Percentiles rank a stretch among this genome's conserved stretches.
These are phyloP conservation scores for Coniochaeta sp. DNA, from an alignment of 2,329 filamentous ascomycete genomes.

Conservation along the genomic window DNA sequence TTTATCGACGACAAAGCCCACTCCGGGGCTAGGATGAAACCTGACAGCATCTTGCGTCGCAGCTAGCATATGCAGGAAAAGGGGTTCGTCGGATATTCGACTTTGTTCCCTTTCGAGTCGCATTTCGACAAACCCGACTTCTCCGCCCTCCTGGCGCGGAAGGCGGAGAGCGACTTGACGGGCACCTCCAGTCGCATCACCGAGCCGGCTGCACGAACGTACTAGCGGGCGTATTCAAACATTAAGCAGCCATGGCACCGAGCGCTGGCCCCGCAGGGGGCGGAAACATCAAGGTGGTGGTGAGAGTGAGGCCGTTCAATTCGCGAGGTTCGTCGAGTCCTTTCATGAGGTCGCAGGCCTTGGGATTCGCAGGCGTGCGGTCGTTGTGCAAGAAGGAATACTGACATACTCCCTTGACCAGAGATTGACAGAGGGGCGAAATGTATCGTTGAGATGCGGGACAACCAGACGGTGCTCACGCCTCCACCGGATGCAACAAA, in stretches of 20 bases:
- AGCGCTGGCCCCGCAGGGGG: slow-evolving; percentile 41
- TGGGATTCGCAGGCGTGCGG: neutral
- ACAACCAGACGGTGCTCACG: slow-evolving; percentile 77
- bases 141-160: neutral
- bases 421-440: slow-evolving; percentile 86
- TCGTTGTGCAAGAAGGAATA: neutral
- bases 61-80: slow-evolving; percentile 1
- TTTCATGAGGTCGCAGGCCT: neutral
- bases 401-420: slow-evolving; percentile 28
- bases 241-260: slow-evolving; percentile 47
- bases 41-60: neutral
- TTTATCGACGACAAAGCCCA: neutral
- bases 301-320: slow-evolving; percentile 93
- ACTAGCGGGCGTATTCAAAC: neutral
- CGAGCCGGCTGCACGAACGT: neutral
- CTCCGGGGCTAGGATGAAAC: neutral
- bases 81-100: neutral
- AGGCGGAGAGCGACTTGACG: neutral
- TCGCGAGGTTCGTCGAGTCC: slow-evolving; percentile 60
- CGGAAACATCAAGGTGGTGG: slow-evolving; percentile 99
- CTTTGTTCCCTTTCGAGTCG: neutral
- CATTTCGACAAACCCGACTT: neutral
- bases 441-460: slow-evolving; percentile 98
- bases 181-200: neutral
- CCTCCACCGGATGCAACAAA: slow-evolving; percentile 57